phyloP scores from a whole-genome alignment of 2,329 filamentous ascomycete genomes.

The Stromatinia cepivora region DNA sequence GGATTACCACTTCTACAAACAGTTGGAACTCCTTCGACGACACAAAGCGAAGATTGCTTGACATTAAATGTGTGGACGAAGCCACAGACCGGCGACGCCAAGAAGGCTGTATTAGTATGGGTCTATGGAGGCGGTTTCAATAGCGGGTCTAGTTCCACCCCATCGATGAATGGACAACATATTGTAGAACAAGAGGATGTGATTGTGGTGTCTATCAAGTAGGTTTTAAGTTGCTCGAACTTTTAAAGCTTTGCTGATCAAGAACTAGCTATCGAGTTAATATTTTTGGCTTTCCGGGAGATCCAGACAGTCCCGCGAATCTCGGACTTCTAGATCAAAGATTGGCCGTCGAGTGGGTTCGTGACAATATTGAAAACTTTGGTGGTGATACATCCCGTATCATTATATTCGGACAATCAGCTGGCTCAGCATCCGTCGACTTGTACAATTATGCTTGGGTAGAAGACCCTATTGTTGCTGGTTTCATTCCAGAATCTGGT shows the following conservation, averaged over 20 bases:
- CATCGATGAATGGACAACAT: constrained; percentile 46
- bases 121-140: constrained; percentile 46
- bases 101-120: constrained; percentile 47
- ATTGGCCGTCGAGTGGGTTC: constrained; percentile 59
- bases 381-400: constrained; percentile 59
- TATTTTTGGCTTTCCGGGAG: constrained; percentile 45
- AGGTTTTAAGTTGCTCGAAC: constrained; percentile 35
- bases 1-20: background rate
- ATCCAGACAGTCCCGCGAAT: constrained; percentile 46
- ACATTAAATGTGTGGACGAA: constrained; percentile 45
- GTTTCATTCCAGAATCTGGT: constrained; percentile 41
- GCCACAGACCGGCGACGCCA: constrained; percentile 32
- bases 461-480: constrained; percentile 39
- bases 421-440: constrained; percentile 55
- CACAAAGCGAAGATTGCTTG: constrained; percentile 43
- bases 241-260: constrained; percentile 10
- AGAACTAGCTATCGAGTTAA: constrained; percentile 43
- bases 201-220: constrained; percentile 51
- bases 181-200: constrained; percentile 47
- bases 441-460: constrained; percentile 40
- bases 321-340: constrained; percentile 64
- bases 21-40: background rate
- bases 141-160: constrained; percentile 43
- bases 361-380: constrained; percentile 58
- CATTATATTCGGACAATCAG: constrained; percentile 56